phyloP scores from a whole-genome alignment of 176 grass and related monocot species.

The Carex kokanica region DNA sequence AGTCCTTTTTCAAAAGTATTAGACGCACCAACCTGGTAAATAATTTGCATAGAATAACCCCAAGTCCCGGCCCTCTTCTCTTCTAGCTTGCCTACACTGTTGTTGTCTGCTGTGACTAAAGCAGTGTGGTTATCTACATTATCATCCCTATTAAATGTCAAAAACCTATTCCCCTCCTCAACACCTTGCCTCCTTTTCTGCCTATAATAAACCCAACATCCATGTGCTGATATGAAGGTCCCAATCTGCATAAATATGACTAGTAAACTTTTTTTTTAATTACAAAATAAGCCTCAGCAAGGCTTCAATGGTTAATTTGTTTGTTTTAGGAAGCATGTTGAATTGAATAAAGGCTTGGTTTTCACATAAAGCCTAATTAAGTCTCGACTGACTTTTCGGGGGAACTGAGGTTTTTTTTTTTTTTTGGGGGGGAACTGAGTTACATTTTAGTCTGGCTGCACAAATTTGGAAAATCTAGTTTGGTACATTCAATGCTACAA shows the following conservation, averaged over 20 bases:
- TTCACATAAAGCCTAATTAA: not conserved
- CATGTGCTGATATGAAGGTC: conserved; percentile 41
- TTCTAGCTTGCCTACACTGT: not conserved
- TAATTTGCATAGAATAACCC: conserved; percentile 26
- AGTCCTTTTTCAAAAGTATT: not conserved
- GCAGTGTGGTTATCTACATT: not conserved
- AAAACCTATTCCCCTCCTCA: not conserved
- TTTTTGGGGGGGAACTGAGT: not conserved
- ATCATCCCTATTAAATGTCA: not conserved
- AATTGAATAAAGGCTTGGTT: not conserved
- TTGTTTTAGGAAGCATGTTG: not conserved
- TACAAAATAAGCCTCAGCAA: not conserved
- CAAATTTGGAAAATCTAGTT: too few species aligned
- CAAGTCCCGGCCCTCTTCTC: not conserved
- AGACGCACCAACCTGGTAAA: conserved; percentile 35
- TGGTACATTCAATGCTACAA: too few species aligned
- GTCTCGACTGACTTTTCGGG: too few species aligned
- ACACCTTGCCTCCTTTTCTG: not conserved
- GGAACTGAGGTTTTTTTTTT: not conserved
- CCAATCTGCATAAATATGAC: conserved; percentile 26
- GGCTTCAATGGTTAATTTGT: not conserved
- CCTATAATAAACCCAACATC: conserved; percentile 24
- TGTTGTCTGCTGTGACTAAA: not conserved
- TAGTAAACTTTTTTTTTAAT: not conserved
- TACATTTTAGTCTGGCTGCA: not conserved